Evolutionary conservation across 2,329 filamentous ascomycete species (phyloP), one percentile per base, ranked within the genome.

Genomic region (Rhynchosporium graminicola): DNA sequence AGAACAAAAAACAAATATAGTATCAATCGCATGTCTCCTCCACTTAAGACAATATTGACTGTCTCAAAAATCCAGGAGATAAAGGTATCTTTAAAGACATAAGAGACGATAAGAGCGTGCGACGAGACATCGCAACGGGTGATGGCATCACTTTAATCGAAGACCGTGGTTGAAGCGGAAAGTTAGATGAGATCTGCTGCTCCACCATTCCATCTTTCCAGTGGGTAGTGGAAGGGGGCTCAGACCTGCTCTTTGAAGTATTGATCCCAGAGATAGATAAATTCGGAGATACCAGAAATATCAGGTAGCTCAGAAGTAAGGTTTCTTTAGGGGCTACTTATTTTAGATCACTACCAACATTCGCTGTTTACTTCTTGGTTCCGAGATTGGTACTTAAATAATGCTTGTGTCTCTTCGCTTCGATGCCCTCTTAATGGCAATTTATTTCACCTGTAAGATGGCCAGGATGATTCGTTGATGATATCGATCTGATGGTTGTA

Each of bases 131-230:
- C 33, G 15, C 28, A 13, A 33, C 26, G 50, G 33, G 50, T 33
- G 3, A 52, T 40, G 15, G 50, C 33, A 52, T 52, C 13, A 26
- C 50, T 38, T 40, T 40, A 52, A 33, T 52, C 20, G 33, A 52
- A 40, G 33, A 28, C 38, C n/a, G 33, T 28, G n/a, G 7, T 20
- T 12, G 15, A n/a, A 12, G 15, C 26, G 15, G 33, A 40, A 26
- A 20, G 5, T 31, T 10, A 40, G 20, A 9, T 7, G 6, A 52
- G 26, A 52, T 31, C 50, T 52, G 26, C 33, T 52, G 38, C 50
- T 52, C 50, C 50, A 52, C 50, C 36, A 2, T 28, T 20, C 33
- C 15, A 28, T 12, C 10, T 38, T 20, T 28, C 33, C 33, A 52
- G 33, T 12, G 33, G 50, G 33, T 9, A 26, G 36, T 8, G 4